Conservation (phyloP, 179 eudicot genomes). For the Amaranthus tricolor region DNA sequence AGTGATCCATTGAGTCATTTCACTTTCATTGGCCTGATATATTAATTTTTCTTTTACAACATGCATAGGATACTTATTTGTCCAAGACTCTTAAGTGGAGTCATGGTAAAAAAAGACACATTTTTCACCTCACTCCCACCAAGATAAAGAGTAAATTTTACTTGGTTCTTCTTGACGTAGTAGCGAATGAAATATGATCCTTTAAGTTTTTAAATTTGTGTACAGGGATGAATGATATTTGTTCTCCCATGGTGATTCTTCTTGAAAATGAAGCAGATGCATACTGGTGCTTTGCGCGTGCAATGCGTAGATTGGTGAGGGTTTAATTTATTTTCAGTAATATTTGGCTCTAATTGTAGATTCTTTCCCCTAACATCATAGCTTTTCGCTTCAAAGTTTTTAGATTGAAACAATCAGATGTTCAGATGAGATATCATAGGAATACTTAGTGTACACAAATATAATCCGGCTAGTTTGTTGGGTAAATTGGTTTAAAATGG, state of each 20-base stretch:
- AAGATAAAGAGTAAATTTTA: background rate
- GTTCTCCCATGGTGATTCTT: constrained; percentile 50
- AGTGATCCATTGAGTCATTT: background rate
- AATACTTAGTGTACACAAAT: background rate
- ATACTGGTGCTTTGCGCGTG: constrained; percentile 53
- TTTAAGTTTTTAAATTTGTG: constrained; percentile 9
- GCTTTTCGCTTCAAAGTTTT: background rate
- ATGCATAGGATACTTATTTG: background rate
- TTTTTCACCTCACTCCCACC: background rate
- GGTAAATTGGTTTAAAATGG: background rate
- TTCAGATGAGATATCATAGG: background rate
- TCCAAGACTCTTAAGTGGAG: background rate
- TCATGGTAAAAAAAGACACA: background rate
- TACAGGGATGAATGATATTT: constrained; percentile 52
- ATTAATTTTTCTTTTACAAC: background rate
- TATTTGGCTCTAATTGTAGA: background rate
- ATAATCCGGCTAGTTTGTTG: background rate
- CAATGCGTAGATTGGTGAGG: constrained; percentile 55
- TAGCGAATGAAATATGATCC: background rate
- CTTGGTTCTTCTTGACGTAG: background rate
- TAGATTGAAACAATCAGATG: background rate
- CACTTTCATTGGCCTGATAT: background rate
- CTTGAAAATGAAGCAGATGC: constrained; percentile 54
- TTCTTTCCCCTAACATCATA: background rate
- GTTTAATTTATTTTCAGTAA: constrained; percentile 5